These are phyloP conservation scores for Trichoderma semiorbis DNA, from an alignment of 2,329 filamentous ascomycete genomes.

Conservation along the genomic window DNA sequence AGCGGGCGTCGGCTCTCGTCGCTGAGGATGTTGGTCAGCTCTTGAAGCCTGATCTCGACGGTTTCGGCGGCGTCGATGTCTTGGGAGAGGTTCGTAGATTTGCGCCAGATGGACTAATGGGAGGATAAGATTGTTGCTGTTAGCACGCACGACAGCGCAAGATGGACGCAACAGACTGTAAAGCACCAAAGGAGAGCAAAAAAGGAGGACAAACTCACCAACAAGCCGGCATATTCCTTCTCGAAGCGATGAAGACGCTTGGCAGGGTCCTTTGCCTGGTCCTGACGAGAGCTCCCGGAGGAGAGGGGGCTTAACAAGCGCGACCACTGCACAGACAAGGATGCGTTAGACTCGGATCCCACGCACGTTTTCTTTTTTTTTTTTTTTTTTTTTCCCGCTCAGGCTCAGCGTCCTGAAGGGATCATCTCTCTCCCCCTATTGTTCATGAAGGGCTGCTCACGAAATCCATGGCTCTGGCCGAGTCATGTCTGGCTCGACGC, in stretches of 20 bases:
- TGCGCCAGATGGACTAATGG: slow-evolving; percentile 55
- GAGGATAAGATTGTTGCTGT: not conserved
- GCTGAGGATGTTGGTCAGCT: slow-evolving; percentile 69
- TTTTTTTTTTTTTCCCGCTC: not conserved
- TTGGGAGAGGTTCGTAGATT: slow-evolving; percentile 55
- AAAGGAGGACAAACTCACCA: slow-evolving; percentile 42
- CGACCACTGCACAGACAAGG: slow-evolving; percentile 52
- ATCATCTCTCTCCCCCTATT: not conserved
- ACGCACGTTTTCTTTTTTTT: not conserved
- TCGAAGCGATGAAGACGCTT: slow-evolving; percentile 64
- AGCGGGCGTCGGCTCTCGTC: slow-evolving; percentile 86
- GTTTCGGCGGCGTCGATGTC: slow-evolving; percentile 61
- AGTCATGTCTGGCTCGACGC: slow-evolving; percentile 37
- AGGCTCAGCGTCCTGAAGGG: not conserved
- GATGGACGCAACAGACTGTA: not conserved
- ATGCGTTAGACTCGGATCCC: slow-evolving; percentile 12
- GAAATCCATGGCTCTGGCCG: slow-evolving; percentile 53
- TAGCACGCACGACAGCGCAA: not conserved
- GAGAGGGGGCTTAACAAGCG: slow-evolving; percentile 63
- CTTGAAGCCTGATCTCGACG: slow-evolving; percentile 60
- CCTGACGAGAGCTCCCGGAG: slow-evolving; percentile 53
- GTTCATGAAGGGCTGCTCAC: slow-evolving; percentile 35
- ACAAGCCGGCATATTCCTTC: slow-evolving; percentile 60
- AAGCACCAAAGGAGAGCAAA: not conserved
- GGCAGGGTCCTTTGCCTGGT: slow-evolving; percentile 59